Percentiles rank a stretch among this genome's conserved stretches.
Evolutionary conservation across 1,139 yeast genomes (phyloP).

Genomic region (Yamadazyma friedrichii): DNA sequence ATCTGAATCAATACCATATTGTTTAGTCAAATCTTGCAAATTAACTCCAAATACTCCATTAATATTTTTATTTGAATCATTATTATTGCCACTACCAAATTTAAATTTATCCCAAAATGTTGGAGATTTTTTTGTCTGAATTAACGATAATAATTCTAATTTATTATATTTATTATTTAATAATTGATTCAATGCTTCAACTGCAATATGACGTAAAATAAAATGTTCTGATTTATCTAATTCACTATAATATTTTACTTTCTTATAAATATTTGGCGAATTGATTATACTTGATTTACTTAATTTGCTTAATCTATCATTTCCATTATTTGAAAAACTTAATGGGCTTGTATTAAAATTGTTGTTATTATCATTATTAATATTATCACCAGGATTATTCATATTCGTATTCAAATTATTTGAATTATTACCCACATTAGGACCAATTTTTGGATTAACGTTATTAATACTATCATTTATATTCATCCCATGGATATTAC

Average conservation of each 20-base stretch:
- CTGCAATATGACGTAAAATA: slow-evolving; percentile 65
- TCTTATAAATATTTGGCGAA: slow-evolving; percentile 2
- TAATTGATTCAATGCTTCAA: slow-evolving; percentile 54
- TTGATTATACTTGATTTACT: not conserved
- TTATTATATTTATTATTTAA: slow-evolving; percentile 36
- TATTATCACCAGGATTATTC: not conserved
- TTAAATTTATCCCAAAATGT: slow-evolving; percentile 78
- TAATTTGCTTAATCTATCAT: slow-evolving; percentile 2
- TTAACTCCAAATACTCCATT: slow-evolving; percentile 75
- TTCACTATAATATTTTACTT: slow-evolving; percentile 67
- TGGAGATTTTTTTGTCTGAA: slow-evolving; percentile 53
- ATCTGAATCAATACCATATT: slow-evolving; percentile 83
- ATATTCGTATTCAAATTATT: not conserved
- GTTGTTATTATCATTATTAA: not conserved
- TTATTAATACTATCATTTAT: not conserved
- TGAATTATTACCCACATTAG: not conserved
- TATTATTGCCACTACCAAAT: slow-evolving; percentile 23
- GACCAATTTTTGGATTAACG: not conserved
- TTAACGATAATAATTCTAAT: slow-evolving; percentile 53
- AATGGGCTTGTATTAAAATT: not conserved
- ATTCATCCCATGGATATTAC: not conserved
- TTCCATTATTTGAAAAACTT: not conserved
- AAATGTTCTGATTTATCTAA: slow-evolving; percentile 59
- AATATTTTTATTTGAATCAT: slow-evolving; percentile 26
- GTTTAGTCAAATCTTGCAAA: slow-evolving; percentile 64